Evolutionary conservation across 352 stramenopile species (phyloP).

Genomic region (Aphanomyces stellatus): DNA sequence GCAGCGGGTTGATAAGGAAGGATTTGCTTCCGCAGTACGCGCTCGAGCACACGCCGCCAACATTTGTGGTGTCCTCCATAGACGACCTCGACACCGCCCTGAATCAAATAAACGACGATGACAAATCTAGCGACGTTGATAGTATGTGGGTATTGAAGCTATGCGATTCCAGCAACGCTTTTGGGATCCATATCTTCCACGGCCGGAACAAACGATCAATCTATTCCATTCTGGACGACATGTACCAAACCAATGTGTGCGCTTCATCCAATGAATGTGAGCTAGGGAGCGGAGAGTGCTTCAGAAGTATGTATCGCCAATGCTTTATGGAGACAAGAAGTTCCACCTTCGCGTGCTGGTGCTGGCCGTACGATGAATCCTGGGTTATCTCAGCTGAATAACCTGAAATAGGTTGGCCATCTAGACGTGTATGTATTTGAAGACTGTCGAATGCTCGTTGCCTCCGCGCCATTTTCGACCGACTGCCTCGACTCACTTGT

Average conservation of each 20-base stretch:
- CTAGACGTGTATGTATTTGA: slow-evolving; percentile 26
- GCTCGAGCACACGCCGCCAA: slow-evolving; percentile 8
- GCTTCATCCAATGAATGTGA: neutral
- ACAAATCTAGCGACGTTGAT: neutral
- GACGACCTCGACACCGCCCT: neutral
- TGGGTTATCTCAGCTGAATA: neutral
- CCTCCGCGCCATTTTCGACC: slow-evolving; percentile 2
- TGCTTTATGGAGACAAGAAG: slow-evolving; percentile 16
- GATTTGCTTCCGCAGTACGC: slow-evolving; percentile 23
- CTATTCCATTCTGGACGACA: neutral
- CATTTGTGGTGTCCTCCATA: neutral
- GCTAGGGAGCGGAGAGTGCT: slow-evolving; percentile 16
- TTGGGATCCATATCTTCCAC: slow-evolving; percentile 22
- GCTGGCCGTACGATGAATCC: slow-evolving; percentile 1
- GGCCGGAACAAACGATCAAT: neutral
- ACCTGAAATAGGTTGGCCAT: slow-evolving; percentile 20
- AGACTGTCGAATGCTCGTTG: slow-evolving; percentile 21
- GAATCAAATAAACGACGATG: neutral
- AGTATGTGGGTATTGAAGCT: slow-evolving; percentile 24
- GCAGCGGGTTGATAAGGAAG: slow-evolving; percentile 27
- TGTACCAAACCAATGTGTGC: neutral
- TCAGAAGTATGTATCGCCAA: slow-evolving; percentile 13
- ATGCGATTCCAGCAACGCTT: slow-evolving; percentile 26
- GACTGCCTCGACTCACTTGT: slow-evolving; percentile 16
- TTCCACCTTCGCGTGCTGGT: slow-evolving; percentile 26